Percentiles rank a stretch among this genome's conserved stretches.
These are phyloP conservation scores for Herpetomonas samuelpessoai DNA, from an alignment of 208 protist species.

Conservation along the genomic window DNA sequence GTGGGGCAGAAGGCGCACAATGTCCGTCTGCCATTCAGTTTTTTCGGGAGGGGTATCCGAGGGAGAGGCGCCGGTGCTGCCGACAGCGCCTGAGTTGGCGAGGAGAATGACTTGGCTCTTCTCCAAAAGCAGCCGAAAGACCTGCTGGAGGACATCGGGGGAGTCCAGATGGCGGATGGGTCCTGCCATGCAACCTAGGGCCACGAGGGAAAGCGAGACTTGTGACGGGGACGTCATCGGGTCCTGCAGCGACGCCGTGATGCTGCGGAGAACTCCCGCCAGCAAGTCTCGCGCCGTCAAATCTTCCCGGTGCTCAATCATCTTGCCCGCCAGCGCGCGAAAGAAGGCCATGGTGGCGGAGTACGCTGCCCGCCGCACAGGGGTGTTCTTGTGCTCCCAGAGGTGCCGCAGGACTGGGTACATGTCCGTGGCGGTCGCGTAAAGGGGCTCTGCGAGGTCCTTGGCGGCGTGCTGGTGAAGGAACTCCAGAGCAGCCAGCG, in stretches of 20 bases:
- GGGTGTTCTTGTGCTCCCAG: slow-evolving; percentile 55
- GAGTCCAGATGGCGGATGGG: slow-evolving; percentile 16
- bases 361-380: slow-evolving; percentile 39
- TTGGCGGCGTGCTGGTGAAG: slow-evolving; percentile 19
- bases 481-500: slow-evolving; percentile 38
- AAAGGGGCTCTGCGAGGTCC: slow-evolving; percentile 27
- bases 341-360: slow-evolving; percentile 34
- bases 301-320: not conserved
- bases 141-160: slow-evolving; percentile 5
- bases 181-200: slow-evolving; percentile 28
- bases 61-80: not conserved
- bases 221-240: not conserved
- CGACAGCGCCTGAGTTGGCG: not conserved
- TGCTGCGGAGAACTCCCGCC: slow-evolving; percentile 7
- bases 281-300: not conserved
- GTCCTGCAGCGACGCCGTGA: slow-evolving; percentile 13
- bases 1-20: slow-evolving; percentile 22
- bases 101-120: slow-evolving; percentile 21
- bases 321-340: slow-evolving; percentile 23
- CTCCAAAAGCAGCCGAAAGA: slow-evolving; percentile 17
- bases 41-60: not conserved
- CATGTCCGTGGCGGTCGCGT: slow-evolving; percentile 21
- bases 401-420: slow-evolving; percentile 19
- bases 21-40: slow-evolving; percentile 10
- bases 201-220: slow-evolving; percentile 30